Evolutionary conservation across 225 moss, liverwort and hornwort genomes (phyloP), one percentile per base, ranked within the genome.

Genomic region (Bryum argenteum): DNA sequence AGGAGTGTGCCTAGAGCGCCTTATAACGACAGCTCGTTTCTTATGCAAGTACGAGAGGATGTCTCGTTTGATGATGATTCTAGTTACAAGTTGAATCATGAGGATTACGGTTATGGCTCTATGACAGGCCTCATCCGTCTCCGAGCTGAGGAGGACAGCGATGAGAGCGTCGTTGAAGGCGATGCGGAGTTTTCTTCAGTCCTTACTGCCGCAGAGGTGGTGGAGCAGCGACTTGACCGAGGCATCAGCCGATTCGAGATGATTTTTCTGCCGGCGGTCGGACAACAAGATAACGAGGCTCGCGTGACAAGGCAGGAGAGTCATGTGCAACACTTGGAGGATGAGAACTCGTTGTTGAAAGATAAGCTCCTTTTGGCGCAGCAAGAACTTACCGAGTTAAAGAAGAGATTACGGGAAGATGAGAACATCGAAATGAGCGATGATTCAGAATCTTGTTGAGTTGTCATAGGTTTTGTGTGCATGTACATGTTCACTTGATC

Each of bases 61-160:
- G 15, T 75, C 67, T 79, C 83, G 26, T 85, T 86, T 10, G 81
- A 81, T 52, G 78, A 77, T 26, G 64, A 28, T 37, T 83, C 84
- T 66, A 78, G 79, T 68, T 87, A 79, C 69, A 85, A 71, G 63
- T 67, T 79, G 60, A 53, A 70, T 78, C 65, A 71, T 78, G 75
- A 74, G 51, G 83, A 80, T 75, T 80, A 85, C 81, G 93, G 95
- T 56, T 96, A 93, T 78, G 95, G 95, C 61, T 96, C 93, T 42
- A 96, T 93, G 95, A 91, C 86, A 81, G 95, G 93, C 71, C 75
- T 96, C 65, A 93, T 96, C 54, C 83, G 85, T 37, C 80, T 96
- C 43, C 86, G 91, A 1, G 65, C 80, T 39, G 42, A 69, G 42
- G 84, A 79, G 38, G 84, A 80, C 0, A 84, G 74, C 42, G 61